Percentiles rank a stretch among this genome's conserved stretches.
Evolutionary conservation across 1,139 yeast species (phyloP).

Genomic region (Hyphopichia pseudoburtonii): DNA sequence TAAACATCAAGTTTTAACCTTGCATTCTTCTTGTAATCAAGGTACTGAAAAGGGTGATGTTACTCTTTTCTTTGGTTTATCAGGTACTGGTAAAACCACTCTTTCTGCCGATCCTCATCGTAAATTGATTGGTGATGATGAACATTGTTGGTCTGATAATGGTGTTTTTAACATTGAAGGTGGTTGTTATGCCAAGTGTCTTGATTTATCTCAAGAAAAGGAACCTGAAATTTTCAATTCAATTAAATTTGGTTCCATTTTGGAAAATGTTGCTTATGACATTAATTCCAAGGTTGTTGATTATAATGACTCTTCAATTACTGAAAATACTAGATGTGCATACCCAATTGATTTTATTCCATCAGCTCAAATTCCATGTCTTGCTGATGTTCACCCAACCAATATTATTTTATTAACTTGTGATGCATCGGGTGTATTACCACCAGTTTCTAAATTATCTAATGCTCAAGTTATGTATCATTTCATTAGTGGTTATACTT

Average conservation of each 20-base stretch:
- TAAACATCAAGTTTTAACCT: slow-evolving; percentile 84
- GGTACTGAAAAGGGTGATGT: slow-evolving; percentile 77
- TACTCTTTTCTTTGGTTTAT: slow-evolving; percentile 91
- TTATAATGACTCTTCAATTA: slow-evolving; percentile 75
- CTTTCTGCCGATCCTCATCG: slow-evolving; percentile 96
- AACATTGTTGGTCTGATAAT: slow-evolving; percentile 98
- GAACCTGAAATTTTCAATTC: slow-evolving; percentile 98
- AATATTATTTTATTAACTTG: slow-evolving; percentile 92
- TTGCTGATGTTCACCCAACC: slow-evolving; percentile 86
- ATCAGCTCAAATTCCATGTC: slow-evolving; percentile 93
- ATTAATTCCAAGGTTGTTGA: slow-evolving; percentile 79
- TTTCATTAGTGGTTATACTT: slow-evolving; percentile 97
- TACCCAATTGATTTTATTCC: slow-evolving; percentile 98
- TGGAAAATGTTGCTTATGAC: slow-evolving; percentile 92
- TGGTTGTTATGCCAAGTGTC: slow-evolving; percentile 98
- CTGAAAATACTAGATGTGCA: slow-evolving; percentile 98
- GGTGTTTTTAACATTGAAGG: slow-evolving; percentile 99
- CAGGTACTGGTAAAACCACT: slow-evolving; percentile 99
- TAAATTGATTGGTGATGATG: slow-evolving; percentile 95
- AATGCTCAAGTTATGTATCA: slow-evolving; percentile 99
- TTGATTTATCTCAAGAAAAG: slow-evolving; percentile 84
- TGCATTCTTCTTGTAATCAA: slow-evolving; percentile 95
- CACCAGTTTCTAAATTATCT: slow-evolving; percentile 92
- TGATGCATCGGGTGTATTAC: slow-evolving; percentile 97
- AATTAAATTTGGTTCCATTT: slow-evolving; percentile 87